Percentiles rank a stretch among this genome's conserved stretches.
phyloP scores from a whole-genome alignment of 768 basidiomycete species.

The Mycena kentingensis region DNA sequence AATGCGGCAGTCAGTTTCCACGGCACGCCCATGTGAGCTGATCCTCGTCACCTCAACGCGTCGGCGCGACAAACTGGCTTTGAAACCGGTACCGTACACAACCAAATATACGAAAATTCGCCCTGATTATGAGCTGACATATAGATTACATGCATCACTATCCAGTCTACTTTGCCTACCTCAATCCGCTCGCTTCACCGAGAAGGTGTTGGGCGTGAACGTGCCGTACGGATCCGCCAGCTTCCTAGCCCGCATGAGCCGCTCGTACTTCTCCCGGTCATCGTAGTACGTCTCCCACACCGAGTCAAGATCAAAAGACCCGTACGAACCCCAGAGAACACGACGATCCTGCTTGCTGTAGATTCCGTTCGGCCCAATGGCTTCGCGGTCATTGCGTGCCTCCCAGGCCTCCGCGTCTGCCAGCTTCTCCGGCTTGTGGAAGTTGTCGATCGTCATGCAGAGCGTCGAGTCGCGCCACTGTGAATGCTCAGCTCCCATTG shows the following conservation, averaged over 20 bases:
- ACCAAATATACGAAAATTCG: too few species aligned
- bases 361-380: slow-evolving; percentile 8
- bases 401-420: slow-evolving; percentile 16
- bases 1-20: too few species aligned
- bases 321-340: slow-evolving; percentile 14
- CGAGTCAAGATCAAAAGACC: slow-evolving; percentile 17
- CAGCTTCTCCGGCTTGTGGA: slow-evolving; percentile 18
- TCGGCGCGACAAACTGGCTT: too few species aligned
- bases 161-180: too few species aligned
- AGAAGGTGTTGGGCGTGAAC: slow-evolving; percentile 17
- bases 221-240: slow-evolving; percentile 9
- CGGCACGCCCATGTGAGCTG: too few species aligned
- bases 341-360: slow-evolving; percentile 17
- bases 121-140: too few species aligned
- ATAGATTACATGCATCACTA: too few species aligned
- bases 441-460: slow-evolving; percentile 19
- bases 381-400: slow-evolving; percentile 11
- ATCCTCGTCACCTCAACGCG: too few species aligned
- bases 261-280: slow-evolving; percentile 15
- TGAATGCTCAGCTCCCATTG: background rate
- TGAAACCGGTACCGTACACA: too few species aligned
- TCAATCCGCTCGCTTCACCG: slow-evolving; percentile 19
- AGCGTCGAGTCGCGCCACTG: slow-evolving; percentile 17
- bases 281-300: slow-evolving; percentile 15
- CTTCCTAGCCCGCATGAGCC: slow-evolving; percentile 11